A percentile compares a stretch with the other conserved stretches of the same genome.
These are phyloP conservation scores for Cordyceps tenuipes DNA, from an alignment of 2,329 filamentous ascomycete genomes.

Conservation along the genomic window DNA sequence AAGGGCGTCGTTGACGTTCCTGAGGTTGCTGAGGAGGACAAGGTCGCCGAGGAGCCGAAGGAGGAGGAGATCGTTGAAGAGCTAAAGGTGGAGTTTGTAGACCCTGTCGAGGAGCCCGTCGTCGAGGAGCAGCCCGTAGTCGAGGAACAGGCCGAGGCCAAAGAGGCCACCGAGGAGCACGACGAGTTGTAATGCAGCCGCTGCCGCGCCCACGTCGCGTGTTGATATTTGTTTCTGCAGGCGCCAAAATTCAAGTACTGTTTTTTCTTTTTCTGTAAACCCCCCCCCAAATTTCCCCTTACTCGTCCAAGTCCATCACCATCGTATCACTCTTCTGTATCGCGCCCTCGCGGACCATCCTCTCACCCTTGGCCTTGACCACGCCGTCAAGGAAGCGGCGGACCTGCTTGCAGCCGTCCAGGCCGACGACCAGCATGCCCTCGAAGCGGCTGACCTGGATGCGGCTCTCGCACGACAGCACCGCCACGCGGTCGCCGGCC, in stretches of 20 bases:
- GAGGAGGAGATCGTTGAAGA: not conserved
- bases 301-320: slow-evolving; percentile 39
- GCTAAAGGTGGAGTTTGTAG: not conserved
- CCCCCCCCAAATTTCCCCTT: not conserved
- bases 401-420: slow-evolving; percentile 86
- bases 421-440: slow-evolving; percentile 84
- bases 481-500: slow-evolving; percentile 63
- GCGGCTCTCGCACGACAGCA: slow-evolving; percentile 78
- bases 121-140: too few species aligned
- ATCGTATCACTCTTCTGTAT: slow-evolving; percentile 40
- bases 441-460: slow-evolving; percentile 78
- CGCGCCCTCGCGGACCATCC: slow-evolving; percentile 51
- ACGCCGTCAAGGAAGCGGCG: slow-evolving; percentile 72
- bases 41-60: slow-evolving; percentile 15
- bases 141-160: slow-evolving; percentile 16
- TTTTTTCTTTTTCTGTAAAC: not conserved
- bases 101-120: not conserved
- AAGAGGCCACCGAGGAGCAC: slow-evolving; percentile 22
- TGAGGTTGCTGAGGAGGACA: slow-evolving; percentile 24
- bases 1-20: slow-evolving; percentile 44
- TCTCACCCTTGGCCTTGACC: slow-evolving; percentile 61
- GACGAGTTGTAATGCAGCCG: slow-evolving; percentile 38
- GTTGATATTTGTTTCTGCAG: not conserved
- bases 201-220: not conserved
- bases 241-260: slow-evolving; percentile 6